Conservation (phyloP, 768 basidiomycete species). For the Ramaria sp. region DNA sequence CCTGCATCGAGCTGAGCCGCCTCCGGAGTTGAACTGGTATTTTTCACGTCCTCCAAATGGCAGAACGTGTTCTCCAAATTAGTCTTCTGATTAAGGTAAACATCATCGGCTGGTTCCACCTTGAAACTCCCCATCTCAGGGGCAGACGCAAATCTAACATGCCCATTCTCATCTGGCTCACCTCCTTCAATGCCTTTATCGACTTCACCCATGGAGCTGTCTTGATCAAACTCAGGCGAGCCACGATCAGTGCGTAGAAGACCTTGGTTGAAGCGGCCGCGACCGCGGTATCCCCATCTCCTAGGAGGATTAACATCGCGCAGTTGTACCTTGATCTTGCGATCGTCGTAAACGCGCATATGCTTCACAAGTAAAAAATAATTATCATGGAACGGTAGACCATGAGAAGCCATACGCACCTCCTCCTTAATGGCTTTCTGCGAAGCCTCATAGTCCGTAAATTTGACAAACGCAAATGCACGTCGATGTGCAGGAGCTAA, state of each 20-base stretch:
- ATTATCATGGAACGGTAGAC: background rate
- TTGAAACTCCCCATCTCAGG: background rate
- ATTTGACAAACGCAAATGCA: constrained; percentile 76
- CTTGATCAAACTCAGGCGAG: background rate
- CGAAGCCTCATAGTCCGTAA: constrained; percentile 51
- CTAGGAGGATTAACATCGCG: constrained; percentile 57
- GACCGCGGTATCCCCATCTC: constrained; percentile 28
- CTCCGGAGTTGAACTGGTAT: background rate
- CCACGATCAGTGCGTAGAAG: background rate
- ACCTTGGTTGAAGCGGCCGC: constrained; percentile 25
- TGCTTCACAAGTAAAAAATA: constrained; percentile 36
- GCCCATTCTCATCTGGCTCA: background rate
- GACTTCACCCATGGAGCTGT: background rate
- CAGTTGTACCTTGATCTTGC: constrained; percentile 65
- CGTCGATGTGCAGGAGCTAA: constrained; percentile 27
- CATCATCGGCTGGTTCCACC: background rate
- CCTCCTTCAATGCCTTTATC: background rate
- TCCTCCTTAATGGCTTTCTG: constrained; percentile 56
- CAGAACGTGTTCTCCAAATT: too few species aligned
- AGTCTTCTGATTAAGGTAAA: background rate
- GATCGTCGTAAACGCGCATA: constrained; percentile 56
- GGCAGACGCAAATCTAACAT: background rate
- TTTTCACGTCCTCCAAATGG: too few species aligned
- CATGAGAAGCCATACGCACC: constrained; percentile 26
- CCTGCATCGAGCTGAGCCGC: background rate